Conservation (phyloP, 2,329 filamentous ascomycete species). For the Epichloe elymi region DNA sequence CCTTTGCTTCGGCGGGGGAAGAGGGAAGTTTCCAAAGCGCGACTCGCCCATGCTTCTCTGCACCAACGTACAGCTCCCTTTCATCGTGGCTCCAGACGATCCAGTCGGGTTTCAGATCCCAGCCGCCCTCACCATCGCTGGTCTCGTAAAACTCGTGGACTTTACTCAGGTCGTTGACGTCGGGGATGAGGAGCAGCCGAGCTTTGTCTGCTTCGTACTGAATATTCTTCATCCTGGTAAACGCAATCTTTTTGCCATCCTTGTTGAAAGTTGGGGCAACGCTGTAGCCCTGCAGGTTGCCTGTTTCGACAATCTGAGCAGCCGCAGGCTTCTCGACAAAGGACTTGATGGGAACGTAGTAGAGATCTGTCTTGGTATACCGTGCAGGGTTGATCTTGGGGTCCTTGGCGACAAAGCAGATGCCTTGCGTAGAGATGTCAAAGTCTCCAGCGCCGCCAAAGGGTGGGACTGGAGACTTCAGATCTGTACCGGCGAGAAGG, state of each 20-base stretch:
- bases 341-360: constrained; percentile 51
- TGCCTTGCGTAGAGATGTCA: constrained; percentile 52
- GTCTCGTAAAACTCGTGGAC: constrained; percentile 51
- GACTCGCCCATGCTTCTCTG: constrained; percentile 53
- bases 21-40: constrained; percentile 51
- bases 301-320: constrained; percentile 40
- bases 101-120: constrained; percentile 45
- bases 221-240: constrained; percentile 62
- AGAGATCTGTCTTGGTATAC: constrained; percentile 72
- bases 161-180: constrained; percentile 43
- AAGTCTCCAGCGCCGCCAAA: constrained; percentile 76
- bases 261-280: constrained; percentile 59
- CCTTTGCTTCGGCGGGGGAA: constrained; percentile 32
- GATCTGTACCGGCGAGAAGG: constrained; percentile 43
- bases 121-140: constrained; percentile 47
- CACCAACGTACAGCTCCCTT: constrained; percentile 55
- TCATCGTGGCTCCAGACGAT: constrained; percentile 47
- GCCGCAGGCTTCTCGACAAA: constrained; percentile 42
- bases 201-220: constrained; percentile 70
- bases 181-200: constrained; percentile 49
- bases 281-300: constrained; percentile 49
- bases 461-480: constrained; percentile 58
- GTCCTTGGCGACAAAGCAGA: constrained; percentile 66
- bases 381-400: constrained; percentile 56
- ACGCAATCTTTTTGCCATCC: constrained; percentile 57